Evolutionary conservation across 768 basidiomycete species (phyloP).

Genomic region (Suillus hirtellus): DNA sequence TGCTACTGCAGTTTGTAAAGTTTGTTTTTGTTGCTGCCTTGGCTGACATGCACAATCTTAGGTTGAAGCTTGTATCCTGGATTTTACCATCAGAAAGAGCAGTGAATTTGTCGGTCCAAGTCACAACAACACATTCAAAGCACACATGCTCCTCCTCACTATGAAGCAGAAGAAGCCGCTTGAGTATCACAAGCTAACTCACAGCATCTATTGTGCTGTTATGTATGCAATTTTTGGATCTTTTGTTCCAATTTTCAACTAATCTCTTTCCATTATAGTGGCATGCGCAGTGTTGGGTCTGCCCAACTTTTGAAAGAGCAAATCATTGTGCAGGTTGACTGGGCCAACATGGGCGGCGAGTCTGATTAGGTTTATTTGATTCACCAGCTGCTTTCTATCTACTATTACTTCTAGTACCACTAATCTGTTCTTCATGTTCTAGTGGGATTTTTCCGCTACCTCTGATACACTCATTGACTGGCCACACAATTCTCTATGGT

Average conservation of each 20-base stretch:
- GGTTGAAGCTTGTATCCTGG: slow-evolving; percentile 2
- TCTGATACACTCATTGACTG: not conserved
- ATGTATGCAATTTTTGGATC: not conserved
- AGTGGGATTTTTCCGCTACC: too few species aligned
- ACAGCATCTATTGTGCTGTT: not conserved
- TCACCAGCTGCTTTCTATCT: not conserved
- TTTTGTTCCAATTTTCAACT: not conserved
- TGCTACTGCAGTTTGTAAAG: slow-evolving; percentile 2
- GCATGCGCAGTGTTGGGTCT: not conserved
- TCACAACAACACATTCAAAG: slow-evolving; percentile 3
- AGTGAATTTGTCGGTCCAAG: not conserved
- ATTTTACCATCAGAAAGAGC: not conserved
- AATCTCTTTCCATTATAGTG: not conserved
- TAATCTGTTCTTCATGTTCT: too few species aligned
- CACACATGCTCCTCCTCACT: not conserved
- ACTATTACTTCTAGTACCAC: not conserved
- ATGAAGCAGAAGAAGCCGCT: not conserved
- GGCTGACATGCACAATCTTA: not conserved
- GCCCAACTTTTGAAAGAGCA: not conserved
- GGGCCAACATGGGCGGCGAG: not conserved
- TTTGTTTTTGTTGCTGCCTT: not conserved
- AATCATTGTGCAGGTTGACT: not conserved
- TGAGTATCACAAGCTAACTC: slow-evolving; percentile 5
- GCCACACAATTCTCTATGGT: not conserved
- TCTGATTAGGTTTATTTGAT: not conserved